Evolutionary conservation across 345 rosid species (phyloP).

Genomic region (Corchorus capsularis): DNA sequence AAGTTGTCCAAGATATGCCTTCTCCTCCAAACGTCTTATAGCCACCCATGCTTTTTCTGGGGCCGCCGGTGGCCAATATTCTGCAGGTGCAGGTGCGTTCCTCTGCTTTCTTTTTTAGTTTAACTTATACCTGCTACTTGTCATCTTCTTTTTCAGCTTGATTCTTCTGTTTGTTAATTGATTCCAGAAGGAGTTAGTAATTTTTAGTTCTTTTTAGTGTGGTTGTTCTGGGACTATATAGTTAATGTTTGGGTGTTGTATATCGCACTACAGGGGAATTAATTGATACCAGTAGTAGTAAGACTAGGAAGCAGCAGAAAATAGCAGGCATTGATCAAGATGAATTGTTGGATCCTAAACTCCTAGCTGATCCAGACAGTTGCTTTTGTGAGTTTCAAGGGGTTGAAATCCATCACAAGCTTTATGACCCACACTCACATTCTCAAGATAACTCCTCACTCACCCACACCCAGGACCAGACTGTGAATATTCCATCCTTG

Average conservation of each 20-base stretch:
- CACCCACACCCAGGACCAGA: neutral
- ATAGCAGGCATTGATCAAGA: slow-evolving; percentile 73
- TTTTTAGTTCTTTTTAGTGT: neutral
- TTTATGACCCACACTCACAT: slow-evolving; percentile 40
- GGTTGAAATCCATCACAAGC: slow-evolving; percentile 75
- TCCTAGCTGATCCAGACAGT: slow-evolving; percentile 85
- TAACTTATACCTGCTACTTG: neutral
- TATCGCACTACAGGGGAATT: slow-evolving; percentile 37
- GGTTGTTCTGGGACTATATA: neutral
- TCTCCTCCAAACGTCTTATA: neutral
- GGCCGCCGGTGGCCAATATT: slow-evolving; percentile 18
- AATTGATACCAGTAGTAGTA: slow-evolving; percentile 32
- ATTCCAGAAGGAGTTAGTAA: neutral
- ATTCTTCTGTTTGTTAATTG: neutral
- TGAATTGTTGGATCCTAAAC: slow-evolving; percentile 58
- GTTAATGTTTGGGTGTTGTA: neutral
- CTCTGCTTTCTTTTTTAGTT: neutral
- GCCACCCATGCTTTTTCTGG: slow-evolving; percentile 19
- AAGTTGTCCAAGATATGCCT: neutral
- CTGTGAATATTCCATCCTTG: neutral
- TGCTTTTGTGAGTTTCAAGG: slow-evolving; percentile 89
- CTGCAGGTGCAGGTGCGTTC: slow-evolving; percentile 22
- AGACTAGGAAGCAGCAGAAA: slow-evolving; percentile 35
- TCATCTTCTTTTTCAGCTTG: neutral
- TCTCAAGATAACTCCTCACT: slow-evolving; percentile 25